Evolutionary conservation across 352 stramenopile species (phyloP).

Genomic region (Phytophthora sp.): DNA sequence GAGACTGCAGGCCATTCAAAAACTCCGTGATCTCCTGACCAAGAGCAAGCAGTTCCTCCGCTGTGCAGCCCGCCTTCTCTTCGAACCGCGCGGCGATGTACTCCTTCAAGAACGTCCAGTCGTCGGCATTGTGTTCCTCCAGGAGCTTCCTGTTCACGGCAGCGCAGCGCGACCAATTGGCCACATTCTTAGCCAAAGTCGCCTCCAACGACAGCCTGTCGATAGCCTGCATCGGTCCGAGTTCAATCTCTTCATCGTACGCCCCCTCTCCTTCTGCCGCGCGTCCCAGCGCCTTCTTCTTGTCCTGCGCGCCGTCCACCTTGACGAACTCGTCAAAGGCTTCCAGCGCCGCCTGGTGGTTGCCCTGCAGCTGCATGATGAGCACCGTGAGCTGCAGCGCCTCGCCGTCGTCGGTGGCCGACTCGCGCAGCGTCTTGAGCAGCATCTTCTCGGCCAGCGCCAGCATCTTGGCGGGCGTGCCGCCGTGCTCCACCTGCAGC

Average conservation of each 20-base stretch:
- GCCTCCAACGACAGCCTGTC: constrained; percentile 77
- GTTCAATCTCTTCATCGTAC: constrained; percentile 85
- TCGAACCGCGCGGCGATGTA: constrained; percentile 65
- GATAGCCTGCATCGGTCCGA: constrained; percentile 83
- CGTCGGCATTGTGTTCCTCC: constrained; percentile 76
- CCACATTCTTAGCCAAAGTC: constrained; percentile 55
- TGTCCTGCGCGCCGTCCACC: constrained; percentile 17
- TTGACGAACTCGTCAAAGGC: constrained; percentile 78
- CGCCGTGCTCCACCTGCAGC: constrained; percentile 76
- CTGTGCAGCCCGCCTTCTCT: constrained; percentile 10
- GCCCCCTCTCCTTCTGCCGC: constrained; percentile 71
- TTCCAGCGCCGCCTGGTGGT: constrained; percentile 63
- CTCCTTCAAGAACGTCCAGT: constrained; percentile 82
- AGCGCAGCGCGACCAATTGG: constrained; percentile 57
- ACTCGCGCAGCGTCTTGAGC: constrained; percentile 73
- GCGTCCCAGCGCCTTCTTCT: constrained; percentile 46
- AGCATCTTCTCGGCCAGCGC: constrained; percentile 82
- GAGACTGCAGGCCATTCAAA: constrained; percentile 50
- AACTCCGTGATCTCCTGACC: constrained; percentile 39
- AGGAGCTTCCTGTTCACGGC: constrained; percentile 66
- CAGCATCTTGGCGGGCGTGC: constrained; percentile 75
- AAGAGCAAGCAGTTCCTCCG: constrained; percentile 32
- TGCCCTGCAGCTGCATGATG: constrained; percentile 78
- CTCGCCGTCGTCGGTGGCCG: constrained; percentile 65
- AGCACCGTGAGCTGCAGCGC: constrained; percentile 71